Percentiles rank a stretch among this genome's conserved stretches.
Evolutionary conservation across 345 rosid genomes (phyloP).

Genomic region (Turritis glabra): DNA sequence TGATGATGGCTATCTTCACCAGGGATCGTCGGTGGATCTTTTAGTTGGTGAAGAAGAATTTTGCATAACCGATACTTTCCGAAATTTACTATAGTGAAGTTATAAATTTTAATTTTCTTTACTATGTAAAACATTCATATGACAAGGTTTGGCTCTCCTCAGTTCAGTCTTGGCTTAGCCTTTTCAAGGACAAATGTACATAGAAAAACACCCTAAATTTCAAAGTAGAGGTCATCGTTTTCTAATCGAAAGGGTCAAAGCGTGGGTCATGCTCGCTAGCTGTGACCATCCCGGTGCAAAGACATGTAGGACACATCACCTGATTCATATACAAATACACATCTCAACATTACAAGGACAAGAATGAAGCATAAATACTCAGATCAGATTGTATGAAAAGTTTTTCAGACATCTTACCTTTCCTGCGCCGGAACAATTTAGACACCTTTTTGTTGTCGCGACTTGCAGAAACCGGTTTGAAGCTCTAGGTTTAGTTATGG

Average conservation of each 20-base stretch:
- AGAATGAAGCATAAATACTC: neutral
- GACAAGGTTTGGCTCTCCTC: conserved; percentile 16
- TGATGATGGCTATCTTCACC: neutral
- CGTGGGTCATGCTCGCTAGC: conserved; percentile 87
- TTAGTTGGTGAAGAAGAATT: neutral
- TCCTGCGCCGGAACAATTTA: conserved; percentile 89
- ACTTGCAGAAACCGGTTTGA: conserved; percentile 52
- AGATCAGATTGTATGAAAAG: neutral
- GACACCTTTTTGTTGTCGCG: conserved; percentile 71
- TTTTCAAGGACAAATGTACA: conserved; percentile 13
- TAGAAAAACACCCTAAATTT: neutral
- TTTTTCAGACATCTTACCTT: conserved; percentile 55
- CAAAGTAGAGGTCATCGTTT: neutral
- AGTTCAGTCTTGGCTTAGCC: conserved; percentile 15
- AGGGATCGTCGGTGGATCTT: neutral
- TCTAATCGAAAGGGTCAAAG: conserved; percentile 71
- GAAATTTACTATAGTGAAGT: neutral
- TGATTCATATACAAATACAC: conserved; percentile 30
- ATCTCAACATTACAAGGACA: conserved; percentile 8
- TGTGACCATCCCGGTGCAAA: conserved; percentile 79
- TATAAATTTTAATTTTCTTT: neutral
- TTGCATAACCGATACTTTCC: neutral
- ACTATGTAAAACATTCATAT: conserved; percentile 13
- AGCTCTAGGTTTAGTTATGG: conserved; percentile 51
- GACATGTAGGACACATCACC: conserved; percentile 97